Evolutionary conservation across 2,329 filamentous ascomycete species (phyloP), one percentile per base, ranked within the genome.

Genomic region (Colletotrichum cuscutae): DNA sequence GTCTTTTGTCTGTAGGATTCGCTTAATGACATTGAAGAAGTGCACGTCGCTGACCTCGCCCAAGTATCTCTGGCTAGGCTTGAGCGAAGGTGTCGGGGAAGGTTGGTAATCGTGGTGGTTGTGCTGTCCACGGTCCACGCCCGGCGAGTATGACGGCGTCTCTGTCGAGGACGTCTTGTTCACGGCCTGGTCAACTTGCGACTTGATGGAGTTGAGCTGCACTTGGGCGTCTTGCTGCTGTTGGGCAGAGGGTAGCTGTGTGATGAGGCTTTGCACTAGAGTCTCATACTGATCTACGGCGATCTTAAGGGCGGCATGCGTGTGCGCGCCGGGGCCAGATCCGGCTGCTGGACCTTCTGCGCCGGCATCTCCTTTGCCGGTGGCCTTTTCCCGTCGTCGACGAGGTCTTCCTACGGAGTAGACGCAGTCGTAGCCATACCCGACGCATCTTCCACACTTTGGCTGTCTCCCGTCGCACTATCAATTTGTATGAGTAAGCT

Each of bases 31-130:
- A 49, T 83, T 79, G 74, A 81, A 82, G 68, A 83, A 82, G 46
- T 78, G 78, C 26, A 83, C 78, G 53, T 83, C 82, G 75, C 81
- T 82, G n/a, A 80, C 80, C 64, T 82, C 80, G 46, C 82, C 82
- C 1, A 83, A 75, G 68, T 82, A 83, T 7, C 79, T 79, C 46
- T 79, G 76, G 9, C 19, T 26, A 35, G 24, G 53, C 61, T 24
- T 52, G 64, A 62, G 24, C 28, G 30, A 62, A 28, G 26, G 56
- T 42, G 24, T 46, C 12, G 32, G 35, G 28, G 30, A 42, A 22
- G 32, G 13, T 15, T 13, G 35, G 5, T 53, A 64, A 57, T 58
- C 24, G 42, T 19, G 30, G 62, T 68, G n/a, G 30, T 57, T 15
- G 22, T 22, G 62, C 15, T n/a, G 19, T 19, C 46, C 22, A 37